These are phyloP conservation scores for Fusarium subglutinans DNA, from an alignment of 2,329 filamentous ascomycete species.

Conservation along the genomic window DNA sequence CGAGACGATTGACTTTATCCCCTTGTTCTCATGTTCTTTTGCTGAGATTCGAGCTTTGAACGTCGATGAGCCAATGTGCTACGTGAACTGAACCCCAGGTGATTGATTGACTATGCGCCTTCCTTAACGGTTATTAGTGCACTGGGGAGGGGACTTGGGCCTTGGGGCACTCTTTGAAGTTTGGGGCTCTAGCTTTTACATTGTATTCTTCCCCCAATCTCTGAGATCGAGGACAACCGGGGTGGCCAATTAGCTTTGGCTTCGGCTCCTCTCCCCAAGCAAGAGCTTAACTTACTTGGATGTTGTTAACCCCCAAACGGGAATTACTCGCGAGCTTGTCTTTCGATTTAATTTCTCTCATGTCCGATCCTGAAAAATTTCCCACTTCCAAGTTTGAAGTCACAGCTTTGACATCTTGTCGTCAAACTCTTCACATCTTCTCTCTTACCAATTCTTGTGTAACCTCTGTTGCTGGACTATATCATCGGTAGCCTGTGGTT, in stretches of 20 bases:
- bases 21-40: not conserved
- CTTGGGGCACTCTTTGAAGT: conserved; percentile 9
- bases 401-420: not conserved
- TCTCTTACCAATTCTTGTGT: conserved; percentile 12
- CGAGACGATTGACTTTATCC: conserved; percentile 20
- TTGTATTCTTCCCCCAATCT: conserved; percentile 20
- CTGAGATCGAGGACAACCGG: conserved; percentile 10
- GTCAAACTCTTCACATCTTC: not conserved
- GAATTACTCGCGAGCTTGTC: not conserved
- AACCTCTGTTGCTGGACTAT: conserved; percentile 30
- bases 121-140: conserved; percentile 24
- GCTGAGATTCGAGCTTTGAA: conserved; percentile 9
- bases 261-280: not conserved
- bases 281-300: not conserved
- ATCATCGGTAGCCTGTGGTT: conserved; percentile 13
- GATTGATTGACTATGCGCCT: conserved; percentile 25
- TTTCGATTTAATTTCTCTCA: not conserved
- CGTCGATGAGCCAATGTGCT: not conserved
- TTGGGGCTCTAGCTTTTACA: not conserved
- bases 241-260: not conserved
- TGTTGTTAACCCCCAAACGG: not conserved
- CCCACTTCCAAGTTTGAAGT: not conserved
- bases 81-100: conserved; percentile 18
- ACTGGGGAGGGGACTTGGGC: not conserved
- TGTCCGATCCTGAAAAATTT: not conserved